Percentiles rank a stretch among this genome's conserved stretches.
Conservation (phyloP, 257 asterid genomes). For the Echites panduratus region DNA sequence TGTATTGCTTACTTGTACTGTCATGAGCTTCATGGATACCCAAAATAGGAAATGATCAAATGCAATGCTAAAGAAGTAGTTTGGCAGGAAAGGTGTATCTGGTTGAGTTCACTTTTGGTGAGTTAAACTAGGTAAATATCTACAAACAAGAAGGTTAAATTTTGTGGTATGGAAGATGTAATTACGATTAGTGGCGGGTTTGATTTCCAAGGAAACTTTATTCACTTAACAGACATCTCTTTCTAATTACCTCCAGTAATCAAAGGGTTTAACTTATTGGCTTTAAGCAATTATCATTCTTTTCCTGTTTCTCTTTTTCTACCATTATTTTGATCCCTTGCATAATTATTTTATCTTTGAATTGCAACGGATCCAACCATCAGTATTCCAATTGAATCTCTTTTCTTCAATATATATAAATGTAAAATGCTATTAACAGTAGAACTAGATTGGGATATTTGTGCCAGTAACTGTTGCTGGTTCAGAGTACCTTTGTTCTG, state of each 20-base stretch:
- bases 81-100: too few species aligned
- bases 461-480: neutral
- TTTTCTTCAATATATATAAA: neutral
- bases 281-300: neutral
- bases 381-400: neutral
- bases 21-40: neutral
- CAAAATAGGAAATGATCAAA: neutral
- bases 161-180: neutral
- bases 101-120: too few species aligned
- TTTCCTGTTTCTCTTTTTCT: neutral
- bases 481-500: neutral
- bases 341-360: neutral
- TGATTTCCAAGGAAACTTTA: neutral
- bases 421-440: neutral
- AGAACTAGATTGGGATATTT: neutral
- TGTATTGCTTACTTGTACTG: neutral
- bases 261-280: neutral
- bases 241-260: neutral
- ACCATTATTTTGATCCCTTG: neutral
- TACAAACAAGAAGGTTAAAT: neutral
- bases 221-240: neutral
- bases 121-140: too few species aligned
- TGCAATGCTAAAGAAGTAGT: too few species aligned
- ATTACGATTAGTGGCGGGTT: neutral
- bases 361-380: neutral